These are phyloP conservation scores for Penicillium sp. DNA, from an alignment of 2,329 filamentous ascomycete genomes.

Conservation along the genomic window DNA sequence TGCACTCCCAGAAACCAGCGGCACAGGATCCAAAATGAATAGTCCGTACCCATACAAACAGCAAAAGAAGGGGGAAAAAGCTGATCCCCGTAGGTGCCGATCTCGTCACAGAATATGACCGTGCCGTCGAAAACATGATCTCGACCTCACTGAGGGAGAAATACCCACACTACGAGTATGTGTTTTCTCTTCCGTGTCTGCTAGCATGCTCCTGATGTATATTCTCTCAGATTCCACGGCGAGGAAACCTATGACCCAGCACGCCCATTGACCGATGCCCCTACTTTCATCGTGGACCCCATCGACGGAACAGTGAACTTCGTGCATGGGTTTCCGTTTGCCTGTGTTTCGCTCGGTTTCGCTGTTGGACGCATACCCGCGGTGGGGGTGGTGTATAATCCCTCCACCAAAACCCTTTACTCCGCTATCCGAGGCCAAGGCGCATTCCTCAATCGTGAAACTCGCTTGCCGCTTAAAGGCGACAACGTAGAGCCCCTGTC, in stretches of 20 bases:
- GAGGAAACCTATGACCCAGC: constrained; percentile 60
- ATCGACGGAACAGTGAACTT: constrained; percentile 66
- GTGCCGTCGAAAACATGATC: constrained; percentile 58
- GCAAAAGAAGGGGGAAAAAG: background rate
- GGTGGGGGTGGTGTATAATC: constrained; percentile 61
- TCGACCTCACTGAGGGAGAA: constrained; percentile 49
- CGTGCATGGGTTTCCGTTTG: constrained; percentile 59
- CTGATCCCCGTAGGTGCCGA: constrained; percentile 49
- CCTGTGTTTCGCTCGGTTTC: constrained; percentile 59
- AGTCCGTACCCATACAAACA: constrained; percentile 28
- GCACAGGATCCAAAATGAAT: constrained; percentile 47
- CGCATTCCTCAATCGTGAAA: constrained; percentile 45
- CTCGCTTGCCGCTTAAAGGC: constrained; percentile 47
- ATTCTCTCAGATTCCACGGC: constrained; percentile 49
- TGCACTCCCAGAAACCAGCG: constrained; percentile 39
- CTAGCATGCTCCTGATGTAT: background rate
- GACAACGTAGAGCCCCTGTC: constrained; percentile 45
- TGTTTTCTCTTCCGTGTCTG: constrained; percentile 6
- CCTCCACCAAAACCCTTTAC: constrained; percentile 56
- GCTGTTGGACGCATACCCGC: constrained; percentile 49
- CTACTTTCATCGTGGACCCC: constrained; percentile 63
- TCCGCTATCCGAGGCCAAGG: constrained; percentile 56
- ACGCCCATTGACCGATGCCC: constrained; percentile 49
- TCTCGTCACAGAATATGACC: constrained; percentile 63
- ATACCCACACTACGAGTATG: constrained; percentile 54